Conservation (phyloP, 1,284 basidiomycete genomes). For the Trichosporon coremiiforme region DNA sequence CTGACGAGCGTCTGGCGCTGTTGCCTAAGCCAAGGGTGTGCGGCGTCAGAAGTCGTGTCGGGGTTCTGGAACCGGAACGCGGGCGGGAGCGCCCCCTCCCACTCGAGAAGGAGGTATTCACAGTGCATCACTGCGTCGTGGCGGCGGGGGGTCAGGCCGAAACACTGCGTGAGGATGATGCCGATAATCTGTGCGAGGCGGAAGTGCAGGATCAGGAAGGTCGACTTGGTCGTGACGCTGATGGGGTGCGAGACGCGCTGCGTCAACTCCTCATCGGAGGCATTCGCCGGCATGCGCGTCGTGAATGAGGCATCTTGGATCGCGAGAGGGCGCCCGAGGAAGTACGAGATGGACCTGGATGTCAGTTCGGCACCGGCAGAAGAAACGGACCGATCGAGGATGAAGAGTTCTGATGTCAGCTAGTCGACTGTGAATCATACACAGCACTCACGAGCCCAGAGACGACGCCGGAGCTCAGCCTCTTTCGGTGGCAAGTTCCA, state of each 20-base stretch:
- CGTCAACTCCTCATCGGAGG: conserved; percentile 37
- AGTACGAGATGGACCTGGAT: conserved; percentile 41
- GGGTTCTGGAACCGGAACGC: conserved; percentile 39
- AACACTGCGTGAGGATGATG: conserved; percentile 36
- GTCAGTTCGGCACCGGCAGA: neutral
- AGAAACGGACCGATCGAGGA: conserved; percentile 37
- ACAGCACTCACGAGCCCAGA: conserved; percentile 44
- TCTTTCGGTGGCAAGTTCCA: conserved; percentile 40
- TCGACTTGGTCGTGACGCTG: conserved; percentile 36
- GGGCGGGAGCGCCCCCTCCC: conserved; percentile 36
- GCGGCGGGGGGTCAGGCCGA: conserved; percentile 36
- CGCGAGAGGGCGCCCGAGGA: conserved; percentile 43
- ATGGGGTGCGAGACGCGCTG: conserved; percentile 31
- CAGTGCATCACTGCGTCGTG: conserved; percentile 38
- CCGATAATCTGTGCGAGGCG: conserved; percentile 42
- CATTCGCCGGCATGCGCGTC: conserved; percentile 36
- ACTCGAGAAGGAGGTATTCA: conserved; percentile 37
- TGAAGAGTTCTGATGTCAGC: conserved; percentile 39
- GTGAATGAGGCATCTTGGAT: conserved; percentile 42
- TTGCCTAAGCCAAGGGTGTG: conserved; percentile 34
- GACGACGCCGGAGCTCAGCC: conserved; percentile 40
- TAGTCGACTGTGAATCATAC: neutral
- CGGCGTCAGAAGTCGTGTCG: conserved; percentile 33
- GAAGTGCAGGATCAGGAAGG: conserved; percentile 44
- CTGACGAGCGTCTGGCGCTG: conserved; percentile 42